Conservation (phyloP, 1,284 basidiomycete species). For the Sanghuangporus baumii region DNA sequence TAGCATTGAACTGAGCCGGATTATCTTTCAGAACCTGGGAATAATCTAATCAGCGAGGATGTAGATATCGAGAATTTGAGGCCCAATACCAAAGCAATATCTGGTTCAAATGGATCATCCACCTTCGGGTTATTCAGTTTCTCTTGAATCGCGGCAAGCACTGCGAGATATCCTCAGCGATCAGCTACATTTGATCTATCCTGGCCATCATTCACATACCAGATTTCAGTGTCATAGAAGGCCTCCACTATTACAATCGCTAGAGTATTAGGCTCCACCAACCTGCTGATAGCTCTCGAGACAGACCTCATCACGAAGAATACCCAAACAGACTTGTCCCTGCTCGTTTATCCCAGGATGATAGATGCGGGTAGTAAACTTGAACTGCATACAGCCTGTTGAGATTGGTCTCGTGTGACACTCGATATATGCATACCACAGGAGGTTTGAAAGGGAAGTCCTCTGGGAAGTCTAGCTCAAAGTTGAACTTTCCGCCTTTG, state of each 20-base stretch:
- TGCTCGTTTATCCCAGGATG: constrained; percentile 93
- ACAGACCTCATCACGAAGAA: constrained; percentile 73
- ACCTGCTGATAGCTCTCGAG: background rate
- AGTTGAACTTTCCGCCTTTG: constrained; percentile 77
- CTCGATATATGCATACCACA: constrained; percentile 41
- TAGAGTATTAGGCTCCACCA: background rate
- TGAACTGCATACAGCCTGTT: constrained; percentile 48
- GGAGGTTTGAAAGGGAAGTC: constrained; percentile 92
- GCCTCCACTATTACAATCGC: constrained; percentile 70
- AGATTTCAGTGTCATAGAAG: constrained; percentile 66
- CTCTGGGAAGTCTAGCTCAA: constrained; percentile 58
- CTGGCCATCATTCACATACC: background rate
- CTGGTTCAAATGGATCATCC: constrained; percentile 86
- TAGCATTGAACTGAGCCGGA: constrained; percentile 59
- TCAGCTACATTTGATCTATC: background rate
- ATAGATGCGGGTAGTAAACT: constrained; percentile 84
- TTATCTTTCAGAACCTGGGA: constrained; percentile 67
- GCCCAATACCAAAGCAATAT: constrained; percentile 51
- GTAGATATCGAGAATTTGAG: background rate
- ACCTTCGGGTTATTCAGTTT: constrained; percentile 85
- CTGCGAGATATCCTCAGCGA: constrained; percentile 33
- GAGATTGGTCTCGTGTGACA: background rate
- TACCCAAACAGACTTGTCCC: constrained; percentile 75
- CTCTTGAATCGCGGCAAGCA: constrained; percentile 75
- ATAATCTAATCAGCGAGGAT: background rate